These are phyloP conservation scores for Hypholoma fasciculare DNA, from an alignment of 768 basidiomycete genomes.

Conservation along the genomic window DNA sequence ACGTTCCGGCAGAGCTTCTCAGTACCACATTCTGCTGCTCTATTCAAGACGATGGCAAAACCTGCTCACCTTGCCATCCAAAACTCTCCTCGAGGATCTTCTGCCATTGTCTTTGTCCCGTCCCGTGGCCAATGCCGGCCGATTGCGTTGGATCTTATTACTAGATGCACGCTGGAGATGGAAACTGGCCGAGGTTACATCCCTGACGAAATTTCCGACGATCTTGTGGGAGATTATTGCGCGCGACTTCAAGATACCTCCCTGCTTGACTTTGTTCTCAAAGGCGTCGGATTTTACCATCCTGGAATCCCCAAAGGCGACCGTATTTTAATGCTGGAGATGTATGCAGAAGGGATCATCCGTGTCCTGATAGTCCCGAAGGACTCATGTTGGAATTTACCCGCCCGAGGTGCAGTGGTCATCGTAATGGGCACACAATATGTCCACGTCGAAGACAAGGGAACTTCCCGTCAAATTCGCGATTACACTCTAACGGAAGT, in stretches of 20 bases:
- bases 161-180: constrained; percentile 78
- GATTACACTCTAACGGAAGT: constrained; percentile 85
- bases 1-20: constrained; percentile 76
- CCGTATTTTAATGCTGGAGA: constrained; percentile 69
- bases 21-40: constrained; percentile 80
- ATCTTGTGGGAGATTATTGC: constrained; percentile 60
- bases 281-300: constrained; percentile 89
- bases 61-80: constrained; percentile 81
- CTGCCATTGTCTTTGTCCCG: constrained; percentile 85
- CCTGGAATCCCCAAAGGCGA: constrained; percentile 69
- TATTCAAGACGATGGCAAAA: constrained; percentile 92
- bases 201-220: constrained; percentile 44
- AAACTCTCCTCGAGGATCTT: constrained; percentile 39
- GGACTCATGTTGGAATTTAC: constrained; percentile 88
- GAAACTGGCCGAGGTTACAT: constrained; percentile 71
- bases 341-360: constrained; percentile 79
- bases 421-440: constrained; percentile 95
- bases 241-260: constrained; percentile 58
- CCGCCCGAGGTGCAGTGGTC: constrained; percentile 78
- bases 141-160: constrained; percentile 83
- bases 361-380: constrained; percentile 81
- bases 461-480: constrained; percentile 62
- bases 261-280: constrained; percentile 72
- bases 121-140: constrained; percentile 74
- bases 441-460: constrained; percentile 45